Evolutionary conservation across 1,139 yeast genomes (phyloP), one percentile per base, ranked within the genome.

Genomic region (Lodderomyces margitis): DNA sequence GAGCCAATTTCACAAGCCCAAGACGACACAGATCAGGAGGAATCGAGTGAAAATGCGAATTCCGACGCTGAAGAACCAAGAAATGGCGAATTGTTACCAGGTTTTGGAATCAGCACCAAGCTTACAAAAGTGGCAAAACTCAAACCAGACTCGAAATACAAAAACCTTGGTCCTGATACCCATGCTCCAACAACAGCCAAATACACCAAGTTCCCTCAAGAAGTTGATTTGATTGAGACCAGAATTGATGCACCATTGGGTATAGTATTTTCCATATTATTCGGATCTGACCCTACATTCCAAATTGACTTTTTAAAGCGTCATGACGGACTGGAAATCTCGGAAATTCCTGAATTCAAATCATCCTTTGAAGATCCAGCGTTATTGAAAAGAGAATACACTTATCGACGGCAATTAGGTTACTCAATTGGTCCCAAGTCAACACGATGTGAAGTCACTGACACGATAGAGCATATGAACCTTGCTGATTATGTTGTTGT

Each of bases 351-450:
- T 14, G 52, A 58, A n/a, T 75, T 77, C 43, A 57, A 54, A 17
- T 65, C 68, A 0, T 50, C 54, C 36, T 64, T 62, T 20, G 61
- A 58, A 9, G 64, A 64, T 28, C 68, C 70, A 3, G 54, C 66
- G 4, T 53, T 51, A 16, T 48, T 61, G 30, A 61, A 58, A 42
- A 56, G 84, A 39, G 45, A 49, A 0, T 77, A 63, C 49, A 62
- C 66, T 2, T 79, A 78, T 50, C 61, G 71, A 34, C 66, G 73
- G 46, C 73, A 70, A 2, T 59, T 79, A 34, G 78, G 78, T 5
- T 78, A 72, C 51, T 65, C 80, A 0, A 68, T 79, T 37, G 84
- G 84, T 0, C 84, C 84, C 7, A 77, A 75, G 45, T 71, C 79
- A 3, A 78, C 84, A 4, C 66, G 63, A 38, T 79, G 81, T 47